Evolutionary conservation across 1,284 basidiomycete genomes (phyloP).

Genomic region (Chondrostereum purpureum): DNA sequence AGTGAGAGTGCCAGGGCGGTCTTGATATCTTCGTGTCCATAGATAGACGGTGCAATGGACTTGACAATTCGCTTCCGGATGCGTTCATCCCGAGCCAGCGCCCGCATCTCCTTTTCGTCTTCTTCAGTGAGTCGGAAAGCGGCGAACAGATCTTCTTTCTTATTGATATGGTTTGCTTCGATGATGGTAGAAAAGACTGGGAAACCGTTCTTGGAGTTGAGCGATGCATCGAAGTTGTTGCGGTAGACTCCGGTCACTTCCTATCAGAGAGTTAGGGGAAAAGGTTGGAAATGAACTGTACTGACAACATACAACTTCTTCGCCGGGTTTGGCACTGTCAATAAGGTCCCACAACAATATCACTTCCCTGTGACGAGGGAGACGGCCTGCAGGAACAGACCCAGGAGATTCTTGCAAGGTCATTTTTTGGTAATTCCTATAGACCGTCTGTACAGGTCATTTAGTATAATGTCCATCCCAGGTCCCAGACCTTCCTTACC

Average conservation of each 20-base stretch:
- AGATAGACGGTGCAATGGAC: conserved; percentile 97
- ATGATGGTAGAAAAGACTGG: conserved; percentile 98
- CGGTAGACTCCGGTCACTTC: conserved; percentile 97
- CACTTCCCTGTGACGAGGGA: conserved; percentile 95
- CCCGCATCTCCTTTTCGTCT: conserved; percentile 88
- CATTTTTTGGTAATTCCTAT: conserved; percentile 99
- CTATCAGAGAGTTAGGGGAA: conserved; percentile 35
- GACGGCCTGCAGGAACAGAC: conserved; percentile 92
- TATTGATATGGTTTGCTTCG: conserved; percentile 96
- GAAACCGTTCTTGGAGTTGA: conserved; percentile 99
- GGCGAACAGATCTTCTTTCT: conserved; percentile 93
- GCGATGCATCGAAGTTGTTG: conserved; percentile 95
- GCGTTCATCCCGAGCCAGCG: conserved; percentile 84
- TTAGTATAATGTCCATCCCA: background rate
- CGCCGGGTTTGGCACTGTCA: conserved; percentile 95
- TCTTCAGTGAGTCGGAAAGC: conserved; percentile 96
- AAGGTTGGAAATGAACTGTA: background rate
- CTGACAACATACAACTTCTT: conserved; percentile 77
- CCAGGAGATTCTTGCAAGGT: conserved; percentile 99
- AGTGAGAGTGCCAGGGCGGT: conserved; percentile 93
- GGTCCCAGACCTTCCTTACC: conserved; percentile 33
- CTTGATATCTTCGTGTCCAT: conserved; percentile 99
- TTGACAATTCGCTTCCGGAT: conserved; percentile 97
- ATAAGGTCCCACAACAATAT: conserved; percentile 97
- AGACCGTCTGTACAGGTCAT: conserved; percentile 69